These are phyloP conservation scores for Geranium incanum DNA, from an alignment of 441 rosid genomes.

Conservation along the genomic window DNA sequence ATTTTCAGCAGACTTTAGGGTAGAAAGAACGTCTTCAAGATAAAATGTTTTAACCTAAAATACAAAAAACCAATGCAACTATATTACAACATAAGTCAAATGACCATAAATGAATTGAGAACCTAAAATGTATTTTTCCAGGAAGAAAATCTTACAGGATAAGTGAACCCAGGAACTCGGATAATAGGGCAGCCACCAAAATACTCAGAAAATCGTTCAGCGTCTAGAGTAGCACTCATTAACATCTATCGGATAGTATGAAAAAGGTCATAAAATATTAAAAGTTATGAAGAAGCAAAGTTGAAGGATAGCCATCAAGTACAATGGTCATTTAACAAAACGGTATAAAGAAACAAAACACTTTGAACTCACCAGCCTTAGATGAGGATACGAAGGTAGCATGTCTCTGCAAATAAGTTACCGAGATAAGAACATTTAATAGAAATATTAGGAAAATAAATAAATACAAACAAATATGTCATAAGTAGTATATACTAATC, in stretches of 20 bases:
- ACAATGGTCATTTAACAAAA: not conserved
- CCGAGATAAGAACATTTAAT: slow-evolving; percentile 15
- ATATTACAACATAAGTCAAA: slow-evolving; percentile 20
- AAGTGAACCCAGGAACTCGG: slow-evolving; percentile 85
- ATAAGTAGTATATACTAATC: not conserved
- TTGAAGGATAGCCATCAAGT: slow-evolving; percentile 8
- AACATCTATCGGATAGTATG: slow-evolving; percentile 43
- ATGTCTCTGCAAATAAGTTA: slow-evolving; percentile 64
- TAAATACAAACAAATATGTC: not conserved
- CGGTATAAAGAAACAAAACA: slow-evolving; percentile 14
- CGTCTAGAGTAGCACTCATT: slow-evolving; percentile 98
- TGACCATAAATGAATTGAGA: slow-evolving; percentile 8
- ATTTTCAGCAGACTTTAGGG: slow-evolving; percentile 48
- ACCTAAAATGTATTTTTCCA: not conserved
- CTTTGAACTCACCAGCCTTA: slow-evolving; percentile 76
- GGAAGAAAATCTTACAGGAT: slow-evolving; percentile 54
- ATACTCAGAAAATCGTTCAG: slow-evolving; percentile 81
- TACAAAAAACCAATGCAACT: slow-evolving; percentile 15
- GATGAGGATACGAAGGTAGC: slow-evolving; percentile 70
- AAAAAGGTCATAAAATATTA: not conserved
- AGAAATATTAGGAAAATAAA: not conserved
- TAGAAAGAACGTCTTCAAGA: slow-evolving; percentile 80
- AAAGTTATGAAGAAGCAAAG: slow-evolving; percentile 10
- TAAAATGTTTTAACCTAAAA: slow-evolving; percentile 65
- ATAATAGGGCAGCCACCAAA: slow-evolving; percentile 96